Percentiles rank a stretch among this genome's conserved stretches.
These are phyloP conservation scores for Prunus salicina DNA, from an alignment of 306 rosid genomes.

Conservation along the genomic window DNA sequence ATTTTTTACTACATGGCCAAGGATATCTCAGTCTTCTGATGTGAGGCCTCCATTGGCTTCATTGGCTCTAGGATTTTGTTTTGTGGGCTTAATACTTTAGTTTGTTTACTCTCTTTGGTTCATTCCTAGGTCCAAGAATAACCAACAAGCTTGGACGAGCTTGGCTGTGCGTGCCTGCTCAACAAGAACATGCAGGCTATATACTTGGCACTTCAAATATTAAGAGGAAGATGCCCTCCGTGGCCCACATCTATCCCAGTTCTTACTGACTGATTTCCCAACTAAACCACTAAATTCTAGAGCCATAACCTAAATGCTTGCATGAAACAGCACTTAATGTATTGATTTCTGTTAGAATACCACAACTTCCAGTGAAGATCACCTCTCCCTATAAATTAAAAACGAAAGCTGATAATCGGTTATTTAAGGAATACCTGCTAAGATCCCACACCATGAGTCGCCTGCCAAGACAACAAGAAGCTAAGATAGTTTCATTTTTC, in stretches of 20 bases:
- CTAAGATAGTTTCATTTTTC: conserved; percentile 90
- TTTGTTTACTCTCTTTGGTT: not conserved
- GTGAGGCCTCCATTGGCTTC: not conserved
- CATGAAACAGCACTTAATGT: not conserved
- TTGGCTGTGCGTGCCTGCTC: not conserved
- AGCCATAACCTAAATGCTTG: conserved; percentile 1
- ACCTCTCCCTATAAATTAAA: not conserved
- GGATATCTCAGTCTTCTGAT: not conserved
- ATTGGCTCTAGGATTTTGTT: not conserved
- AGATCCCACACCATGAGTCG: conserved; percentile 99
- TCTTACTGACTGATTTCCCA: not conserved
- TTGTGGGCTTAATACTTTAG: not conserved
- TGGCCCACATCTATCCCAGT: not conserved
- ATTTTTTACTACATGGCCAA: not conserved
- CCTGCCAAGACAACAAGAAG: conserved; percentile 96
- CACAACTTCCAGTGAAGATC: not conserved
- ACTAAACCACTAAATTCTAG: not conserved
- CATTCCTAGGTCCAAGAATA: not conserved
- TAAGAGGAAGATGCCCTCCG: not conserved
- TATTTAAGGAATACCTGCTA: conserved; percentile 69
- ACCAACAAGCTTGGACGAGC: not conserved
- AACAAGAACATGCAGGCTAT: not conserved
- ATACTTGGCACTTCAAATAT: not conserved
- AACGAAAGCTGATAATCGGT: conserved; percentile 13
- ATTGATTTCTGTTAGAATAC: not conserved